Evolutionary conservation across 2,329 filamentous ascomycete genomes (phyloP), one percentile per base, ranked within the genome.

Genomic region (Emergomyces orientalis): DNA sequence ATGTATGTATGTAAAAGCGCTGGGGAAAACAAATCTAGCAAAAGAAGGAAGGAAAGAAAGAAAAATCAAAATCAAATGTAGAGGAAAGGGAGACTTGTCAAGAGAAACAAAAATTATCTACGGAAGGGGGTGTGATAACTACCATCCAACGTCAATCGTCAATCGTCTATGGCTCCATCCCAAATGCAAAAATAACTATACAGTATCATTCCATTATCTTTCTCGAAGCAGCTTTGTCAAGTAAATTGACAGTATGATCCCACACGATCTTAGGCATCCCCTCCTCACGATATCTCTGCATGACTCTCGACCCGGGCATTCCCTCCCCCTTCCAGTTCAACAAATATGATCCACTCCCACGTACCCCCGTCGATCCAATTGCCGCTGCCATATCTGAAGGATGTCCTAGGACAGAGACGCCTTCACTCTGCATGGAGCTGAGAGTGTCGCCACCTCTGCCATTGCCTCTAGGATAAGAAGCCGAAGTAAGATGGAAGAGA

Each of bases 181-280:
- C 43, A 45, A 22, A 14, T 22, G 45, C 11, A 27, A 14, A 51
- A 17, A 3, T 2, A 51, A 27, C 0, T 5, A 22, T 47, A 47
- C 5, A 27, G 32, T 49, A 25, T 6, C 45, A 49, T 49, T 13
- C 8, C 8, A 6, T 14, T 25, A 27, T 49, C 3, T 49, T 49
- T 27, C 22, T 27, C 11, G 45, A 25, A 22, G 43, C n/a, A 25
- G 65, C 62, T 19, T 62, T 65, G 37, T 65, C 62, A 51, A 69
- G 67, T 19, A 66, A 61, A 51, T 66, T 65, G 41, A 63, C 14
- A 14, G 68, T 69, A 61, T 70, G 68, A 25, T 65, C 45, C 68
- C 64, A 63, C n/a, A 70, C 65, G 39, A 63, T 68, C 57, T 69
- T 66, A 13, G 63, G 63, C 30, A 63, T 60, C 3, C 67, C 69